These are phyloP conservation scores for Fusarium subglutinans DNA, from an alignment of 2,329 filamentous ascomycete species.

Conservation along the genomic window DNA sequence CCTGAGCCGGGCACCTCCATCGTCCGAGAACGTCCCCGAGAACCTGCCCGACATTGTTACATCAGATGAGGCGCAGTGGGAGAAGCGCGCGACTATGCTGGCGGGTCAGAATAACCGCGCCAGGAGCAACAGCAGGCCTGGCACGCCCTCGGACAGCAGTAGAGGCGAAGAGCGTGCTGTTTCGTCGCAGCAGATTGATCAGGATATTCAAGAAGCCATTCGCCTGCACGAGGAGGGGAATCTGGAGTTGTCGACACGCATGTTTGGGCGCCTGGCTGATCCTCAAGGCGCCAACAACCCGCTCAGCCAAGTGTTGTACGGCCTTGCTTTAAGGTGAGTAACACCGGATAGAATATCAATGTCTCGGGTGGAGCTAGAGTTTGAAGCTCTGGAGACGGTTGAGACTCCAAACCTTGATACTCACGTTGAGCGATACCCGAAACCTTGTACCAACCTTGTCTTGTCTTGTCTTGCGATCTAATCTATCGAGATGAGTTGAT, in stretches of 20 bases:
- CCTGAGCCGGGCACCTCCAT: constrained; percentile 65
- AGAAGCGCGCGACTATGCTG: constrained; percentile 90
- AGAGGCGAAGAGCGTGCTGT: constrained; percentile 43
- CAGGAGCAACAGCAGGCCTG: constrained; percentile 51
- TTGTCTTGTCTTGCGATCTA: background rate
- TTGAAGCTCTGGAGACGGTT: constrained; percentile 11
- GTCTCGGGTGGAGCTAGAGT: constrained; percentile 21
- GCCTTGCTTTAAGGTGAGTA: constrained; percentile 81
- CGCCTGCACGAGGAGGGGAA: constrained; percentile 87
- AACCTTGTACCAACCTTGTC: background rate
- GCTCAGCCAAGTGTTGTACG: constrained; percentile 94
- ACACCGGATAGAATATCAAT: background rate
- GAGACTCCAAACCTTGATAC: constrained; percentile 16
- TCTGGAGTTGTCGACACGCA: constrained; percentile 78
- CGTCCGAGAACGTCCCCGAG: constrained; percentile 78
- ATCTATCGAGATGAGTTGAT: background rate
- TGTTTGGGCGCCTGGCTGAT: constrained; percentile 87
- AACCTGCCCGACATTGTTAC: constrained; percentile 79
- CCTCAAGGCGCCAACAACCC: constrained; percentile 89
- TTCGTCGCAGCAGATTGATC: constrained; percentile 64
- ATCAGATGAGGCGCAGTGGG: constrained; percentile 80
- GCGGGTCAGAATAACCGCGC: constrained; percentile 69
- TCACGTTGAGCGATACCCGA: background rate
- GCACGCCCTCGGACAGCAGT: constrained; percentile 46
- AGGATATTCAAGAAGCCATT: constrained; percentile 94